Evolutionary conservation across 2,329 filamentous ascomycete genomes (phyloP).

Genomic region (Calonectria fujianensis): DNA sequence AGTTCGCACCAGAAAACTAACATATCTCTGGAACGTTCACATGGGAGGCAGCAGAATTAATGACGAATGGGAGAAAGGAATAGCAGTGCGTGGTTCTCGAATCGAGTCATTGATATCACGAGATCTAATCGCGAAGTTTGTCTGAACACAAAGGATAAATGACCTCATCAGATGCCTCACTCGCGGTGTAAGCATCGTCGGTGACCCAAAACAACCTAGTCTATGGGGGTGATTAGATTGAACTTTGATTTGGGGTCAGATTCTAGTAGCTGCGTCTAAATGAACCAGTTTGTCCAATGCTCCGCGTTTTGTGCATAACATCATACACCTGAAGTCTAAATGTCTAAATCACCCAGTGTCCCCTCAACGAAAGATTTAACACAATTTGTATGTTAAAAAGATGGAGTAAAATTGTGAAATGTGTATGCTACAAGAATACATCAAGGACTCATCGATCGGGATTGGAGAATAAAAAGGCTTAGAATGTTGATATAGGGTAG

Average conservation of each 20-base stretch:
- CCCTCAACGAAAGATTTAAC: background rate
- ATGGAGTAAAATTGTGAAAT: too few species aligned
- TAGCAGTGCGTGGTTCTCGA: background rate
- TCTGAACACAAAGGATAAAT: background rate
- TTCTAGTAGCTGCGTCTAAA: background rate
- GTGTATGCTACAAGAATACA: too few species aligned
- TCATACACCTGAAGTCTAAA: background rate
- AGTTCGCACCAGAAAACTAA: background rate
- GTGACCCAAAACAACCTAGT: background rate
- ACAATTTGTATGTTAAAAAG: too few species aligned
- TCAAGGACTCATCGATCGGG: too few species aligned
- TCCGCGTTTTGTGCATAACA: background rate
- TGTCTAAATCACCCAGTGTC: background rate
- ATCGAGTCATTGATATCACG: constrained; percentile 10
- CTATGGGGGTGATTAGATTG: background rate
- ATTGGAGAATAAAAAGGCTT: too few species aligned
- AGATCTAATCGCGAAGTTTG: background rate
- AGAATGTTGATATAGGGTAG: too few species aligned
- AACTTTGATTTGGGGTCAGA: background rate
- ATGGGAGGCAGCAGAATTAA: too few species aligned
- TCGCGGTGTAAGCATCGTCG: background rate
- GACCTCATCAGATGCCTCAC: background rate
- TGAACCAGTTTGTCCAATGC: background rate
- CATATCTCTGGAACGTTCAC: background rate
- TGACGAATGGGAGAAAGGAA: background rate